phyloP scores from a whole-genome alignment of 805 yeast genomes.

The Candida krabiensis region DNA sequence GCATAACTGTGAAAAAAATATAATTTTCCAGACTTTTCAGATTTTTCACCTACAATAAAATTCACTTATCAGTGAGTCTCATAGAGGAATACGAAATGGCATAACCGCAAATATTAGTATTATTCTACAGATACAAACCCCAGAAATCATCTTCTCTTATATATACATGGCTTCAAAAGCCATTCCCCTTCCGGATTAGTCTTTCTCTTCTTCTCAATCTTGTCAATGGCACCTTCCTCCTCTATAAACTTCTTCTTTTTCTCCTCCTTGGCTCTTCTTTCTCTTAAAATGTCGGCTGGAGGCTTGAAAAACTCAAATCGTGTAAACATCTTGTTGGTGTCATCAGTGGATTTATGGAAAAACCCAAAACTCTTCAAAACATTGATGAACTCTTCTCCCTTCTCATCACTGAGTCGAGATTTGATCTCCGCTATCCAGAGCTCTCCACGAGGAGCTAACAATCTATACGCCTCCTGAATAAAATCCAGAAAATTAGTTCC shows the following conservation, averaged over 20 bases:
- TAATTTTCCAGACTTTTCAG: no score
- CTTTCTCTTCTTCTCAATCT: constrained; percentile 55
- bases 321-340: constrained; percentile 88
- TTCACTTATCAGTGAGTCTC: no score
- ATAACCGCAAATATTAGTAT: no score
- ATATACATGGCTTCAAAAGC: constrained; percentile 94
- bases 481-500: constrained; percentile 96
- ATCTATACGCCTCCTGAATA: constrained; percentile 82
- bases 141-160: constrained; percentile 66
- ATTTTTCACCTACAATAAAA: no score
- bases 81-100: no score
- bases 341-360: constrained; percentile 85
- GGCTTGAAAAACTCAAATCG: constrained; percentile 94
- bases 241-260: constrained; percentile 70
- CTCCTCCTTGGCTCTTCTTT: constrained; percentile 59
- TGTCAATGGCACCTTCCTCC: constrained; percentile 56
- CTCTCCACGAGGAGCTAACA: constrained; percentile 88
- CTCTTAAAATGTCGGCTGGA: constrained; percentile 62
- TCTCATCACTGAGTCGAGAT: constrained; percentile 77
- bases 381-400: constrained; percentile 78
- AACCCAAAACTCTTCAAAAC: constrained; percentile 79
- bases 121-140: no score
- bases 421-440: constrained; percentile 98
- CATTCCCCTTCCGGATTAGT: constrained; percentile 75
- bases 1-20: no score